These are phyloP conservation scores for Hirschfeldia incana DNA, from an alignment of 345 rosid genomes.

Conservation along the genomic window DNA sequence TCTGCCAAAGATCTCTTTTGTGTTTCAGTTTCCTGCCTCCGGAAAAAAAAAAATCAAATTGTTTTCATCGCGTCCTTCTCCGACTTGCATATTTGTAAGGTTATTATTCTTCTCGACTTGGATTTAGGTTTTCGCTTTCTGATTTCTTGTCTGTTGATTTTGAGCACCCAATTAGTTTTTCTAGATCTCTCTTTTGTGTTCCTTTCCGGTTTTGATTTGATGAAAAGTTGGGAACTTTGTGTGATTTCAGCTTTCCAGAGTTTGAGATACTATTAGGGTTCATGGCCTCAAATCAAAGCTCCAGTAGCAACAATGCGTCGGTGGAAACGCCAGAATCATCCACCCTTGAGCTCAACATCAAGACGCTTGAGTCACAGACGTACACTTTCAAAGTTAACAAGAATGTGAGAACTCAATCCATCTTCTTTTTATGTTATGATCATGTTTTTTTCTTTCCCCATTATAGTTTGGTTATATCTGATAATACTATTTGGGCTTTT, in stretches of 20 bases:
- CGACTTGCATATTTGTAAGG: neutral
- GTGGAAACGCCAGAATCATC: constrained; percentile 60
- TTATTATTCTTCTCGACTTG: neutral
- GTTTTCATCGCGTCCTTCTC: neutral
- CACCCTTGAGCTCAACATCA: constrained; percentile 70
- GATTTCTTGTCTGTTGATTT: constrained; percentile 17
- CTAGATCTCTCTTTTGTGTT: neutral
- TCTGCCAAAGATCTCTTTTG: neutral
- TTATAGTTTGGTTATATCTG: neutral
- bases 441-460: neutral
- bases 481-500: neutral
- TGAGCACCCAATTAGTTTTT: neutral
- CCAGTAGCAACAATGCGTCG: constrained; percentile 49
- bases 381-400: constrained; percentile 64
- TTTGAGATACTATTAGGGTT: constrained; percentile 18
- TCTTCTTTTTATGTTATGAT: neutral
- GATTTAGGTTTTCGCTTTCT: constrained; percentile 6
- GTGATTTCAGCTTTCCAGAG: neutral
- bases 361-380: constrained; percentile 81
- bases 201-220: neutral
- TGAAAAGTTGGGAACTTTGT: neutral
- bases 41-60: no score
- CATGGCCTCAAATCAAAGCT: constrained; percentile 59
- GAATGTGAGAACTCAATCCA: constrained; percentile 53
- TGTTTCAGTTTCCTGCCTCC: neutral